Evolutionary conservation across 2,329 filamentous ascomycete genomes (phyloP), one percentile per base, ranked within the genome.

Genomic region (Thielaviopsis punctulata): DNA sequence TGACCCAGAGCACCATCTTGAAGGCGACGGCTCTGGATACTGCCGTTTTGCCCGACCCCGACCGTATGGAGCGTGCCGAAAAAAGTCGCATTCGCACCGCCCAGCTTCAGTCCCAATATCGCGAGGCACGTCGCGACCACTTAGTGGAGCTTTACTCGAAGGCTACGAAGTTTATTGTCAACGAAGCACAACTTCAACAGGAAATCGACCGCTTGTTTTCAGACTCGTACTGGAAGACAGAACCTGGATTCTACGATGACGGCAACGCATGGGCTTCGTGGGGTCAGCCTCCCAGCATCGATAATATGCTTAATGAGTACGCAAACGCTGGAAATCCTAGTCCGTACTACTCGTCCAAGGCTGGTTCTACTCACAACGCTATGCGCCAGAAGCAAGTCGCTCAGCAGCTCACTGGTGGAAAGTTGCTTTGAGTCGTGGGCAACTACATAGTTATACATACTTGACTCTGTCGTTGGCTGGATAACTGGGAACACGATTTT

Each of bases 91-190:
- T 55, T 36, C 67, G 65, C 45, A 69, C 71, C 13, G 64, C 65
- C 13, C 66, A 68, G 13, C 64, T 73, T 43, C 64, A 71, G 27
- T 67, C 66, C 9, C 64, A 69, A 51, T 79, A 80, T 62, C 70
- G 72, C 44, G 73, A 80, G 54, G 71, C 73, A 51, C 77, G 84
- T 49, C 73, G 77, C 56, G 79, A 90, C 58, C 76, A 82, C 15
- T 68, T 98, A 25, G 86, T 95, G 66, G 80, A 86, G 54, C 75
- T 98, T 12, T 98, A 98, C 68, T 84, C 92, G 69, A 84, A 88
- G 59, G 88, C 92, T 4, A 77, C 84, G 23, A 71, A 78, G 39
- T 98, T 96, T 68, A 95, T 98, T 62, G 81, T 87, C 18, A 81
- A 76, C 22, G 88, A 94, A 64, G 69, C 74, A 49, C 82, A 94